These are phyloP conservation scores for Dioscorea cayenensis DNA, from an alignment of 116 monocot genomes.

Conservation along the genomic window DNA sequence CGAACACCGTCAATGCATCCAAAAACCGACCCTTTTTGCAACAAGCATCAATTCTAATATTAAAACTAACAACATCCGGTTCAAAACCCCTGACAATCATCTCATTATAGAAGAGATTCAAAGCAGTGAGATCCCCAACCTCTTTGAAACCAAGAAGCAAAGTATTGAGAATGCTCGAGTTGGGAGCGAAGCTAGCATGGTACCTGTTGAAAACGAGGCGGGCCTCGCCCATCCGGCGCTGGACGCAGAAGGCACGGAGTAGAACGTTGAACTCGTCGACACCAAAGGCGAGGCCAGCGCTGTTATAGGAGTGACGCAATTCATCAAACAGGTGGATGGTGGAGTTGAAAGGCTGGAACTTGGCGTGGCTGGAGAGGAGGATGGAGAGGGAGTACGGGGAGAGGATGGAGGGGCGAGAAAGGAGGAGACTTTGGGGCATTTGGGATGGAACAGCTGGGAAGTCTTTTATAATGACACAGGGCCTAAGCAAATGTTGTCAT, in stretches of 20 bases:
- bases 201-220: slow-evolving; percentile 46
- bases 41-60: slow-evolving; percentile 73
- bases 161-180: slow-evolving; percentile 49
- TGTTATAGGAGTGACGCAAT: slow-evolving; percentile 22
- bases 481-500: too few species aligned
- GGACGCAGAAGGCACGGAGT: slow-evolving; percentile 54
- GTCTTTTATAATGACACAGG: too few species aligned
- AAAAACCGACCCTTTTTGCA: slow-evolving; percentile 53
- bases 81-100: slow-evolving; percentile 46
- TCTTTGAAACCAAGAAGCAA: slow-evolving; percentile 79
- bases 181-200: slow-evolving; percentile 29
- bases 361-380: slow-evolving; percentile 51
- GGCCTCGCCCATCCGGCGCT: slow-evolving; percentile 53
- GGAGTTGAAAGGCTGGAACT: slow-evolving; percentile 43
- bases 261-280: slow-evolving; percentile 62
- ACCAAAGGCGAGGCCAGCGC: slow-evolving; percentile 30
- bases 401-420: slow-evolving; percentile 26
- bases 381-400: slow-evolving; percentile 35
- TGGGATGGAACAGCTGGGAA: too few species aligned
- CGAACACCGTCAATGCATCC: slow-evolving; percentile 36
- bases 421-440: slow-evolving; percentile 7
- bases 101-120: slow-evolving; percentile 72
- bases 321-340: slow-evolving; percentile 41
- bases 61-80: slow-evolving; percentile 62
- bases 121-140: slow-evolving; percentile 38